These are phyloP conservation scores for Talaromyces nanjingensis DNA, from an alignment of 495 filamentous ascomycete species.

Conservation along the genomic window DNA sequence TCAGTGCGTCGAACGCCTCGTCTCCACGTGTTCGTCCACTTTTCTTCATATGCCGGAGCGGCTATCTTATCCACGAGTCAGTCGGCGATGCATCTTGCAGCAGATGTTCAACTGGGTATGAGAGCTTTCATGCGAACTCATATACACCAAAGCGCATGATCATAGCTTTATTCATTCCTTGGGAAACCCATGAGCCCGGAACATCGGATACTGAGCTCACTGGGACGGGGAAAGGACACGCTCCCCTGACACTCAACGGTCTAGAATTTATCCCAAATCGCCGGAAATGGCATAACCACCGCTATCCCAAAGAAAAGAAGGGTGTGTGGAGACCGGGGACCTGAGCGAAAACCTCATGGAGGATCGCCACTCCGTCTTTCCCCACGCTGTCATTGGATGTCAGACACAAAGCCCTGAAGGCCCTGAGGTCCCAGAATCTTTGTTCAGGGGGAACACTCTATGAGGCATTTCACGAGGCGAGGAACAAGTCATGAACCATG, in stretches of 20 bases:
- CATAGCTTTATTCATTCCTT: not conserved
- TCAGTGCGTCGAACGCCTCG: not conserved
- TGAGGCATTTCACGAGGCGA: not conserved
- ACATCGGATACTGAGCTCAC: not conserved
- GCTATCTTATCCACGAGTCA: not conserved
- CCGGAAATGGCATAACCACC: constrained; percentile 4
- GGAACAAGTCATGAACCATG: not conserved
- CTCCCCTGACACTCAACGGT: not conserved
- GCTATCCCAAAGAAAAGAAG: not conserved
- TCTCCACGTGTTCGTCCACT: not conserved
- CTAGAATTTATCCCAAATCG: constrained; percentile 3
- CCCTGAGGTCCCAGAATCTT: not conserved
- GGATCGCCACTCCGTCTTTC: constrained; percentile 1
- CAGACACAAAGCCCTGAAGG: not conserved
- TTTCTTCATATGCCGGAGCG: not conserved
- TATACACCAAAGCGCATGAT: not conserved
- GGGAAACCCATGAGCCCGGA: not conserved
- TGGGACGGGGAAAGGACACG: not conserved
- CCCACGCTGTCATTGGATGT: not conserved
- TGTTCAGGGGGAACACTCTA: not conserved
- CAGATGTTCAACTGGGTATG: not conserved
- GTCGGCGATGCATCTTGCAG: not conserved
- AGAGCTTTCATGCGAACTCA: not conserved
- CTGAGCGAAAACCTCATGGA: constrained; percentile 6
- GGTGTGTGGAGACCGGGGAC: constrained; percentile 5